Conservation (phyloP, 352 stramenopile species). For the Pythium plurisporium region DNA sequence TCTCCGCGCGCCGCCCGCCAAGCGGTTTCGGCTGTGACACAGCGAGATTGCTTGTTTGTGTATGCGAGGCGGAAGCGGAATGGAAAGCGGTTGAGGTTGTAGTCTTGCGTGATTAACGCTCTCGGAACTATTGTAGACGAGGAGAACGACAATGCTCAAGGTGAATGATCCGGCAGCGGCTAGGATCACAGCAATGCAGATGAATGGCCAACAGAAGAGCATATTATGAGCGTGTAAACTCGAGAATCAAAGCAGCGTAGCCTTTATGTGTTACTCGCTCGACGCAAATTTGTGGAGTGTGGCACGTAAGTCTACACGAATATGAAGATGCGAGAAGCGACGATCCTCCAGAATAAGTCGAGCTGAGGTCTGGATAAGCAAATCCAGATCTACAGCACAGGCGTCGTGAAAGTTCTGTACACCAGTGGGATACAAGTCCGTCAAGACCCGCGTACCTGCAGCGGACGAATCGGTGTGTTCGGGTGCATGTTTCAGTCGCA, state of each 20-base stretch:
- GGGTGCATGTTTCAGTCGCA: background rate
- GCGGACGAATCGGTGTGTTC: background rate
- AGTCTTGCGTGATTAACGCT: background rate
- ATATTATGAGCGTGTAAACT: background rate
- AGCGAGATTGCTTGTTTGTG: background rate
- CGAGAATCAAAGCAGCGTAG: background rate
- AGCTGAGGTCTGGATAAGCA: too few relatives aligned
- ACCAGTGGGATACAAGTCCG: too few relatives aligned
- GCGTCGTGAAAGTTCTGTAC: too few relatives aligned
- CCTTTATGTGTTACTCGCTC: background rate
- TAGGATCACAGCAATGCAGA: background rate
- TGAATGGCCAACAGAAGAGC: background rate
- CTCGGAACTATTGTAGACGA: conserved; percentile 18
- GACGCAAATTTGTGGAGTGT: too few relatives aligned
- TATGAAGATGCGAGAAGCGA: too few relatives aligned
- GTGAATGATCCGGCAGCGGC: background rate
- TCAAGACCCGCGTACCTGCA: background rate
- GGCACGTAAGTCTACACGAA: too few relatives aligned
- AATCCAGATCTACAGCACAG: too few relatives aligned
- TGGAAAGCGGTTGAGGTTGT: background rate
- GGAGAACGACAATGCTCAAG: background rate
- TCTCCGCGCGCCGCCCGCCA: conserved; percentile 7
- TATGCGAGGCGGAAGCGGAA: background rate
- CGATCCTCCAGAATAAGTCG: too few relatives aligned
- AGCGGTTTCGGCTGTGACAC: conserved; percentile 17